These are phyloP conservation scores for Candida suzukii DNA, from an alignment of 805 yeast genomes.

Conservation along the genomic window DNA sequence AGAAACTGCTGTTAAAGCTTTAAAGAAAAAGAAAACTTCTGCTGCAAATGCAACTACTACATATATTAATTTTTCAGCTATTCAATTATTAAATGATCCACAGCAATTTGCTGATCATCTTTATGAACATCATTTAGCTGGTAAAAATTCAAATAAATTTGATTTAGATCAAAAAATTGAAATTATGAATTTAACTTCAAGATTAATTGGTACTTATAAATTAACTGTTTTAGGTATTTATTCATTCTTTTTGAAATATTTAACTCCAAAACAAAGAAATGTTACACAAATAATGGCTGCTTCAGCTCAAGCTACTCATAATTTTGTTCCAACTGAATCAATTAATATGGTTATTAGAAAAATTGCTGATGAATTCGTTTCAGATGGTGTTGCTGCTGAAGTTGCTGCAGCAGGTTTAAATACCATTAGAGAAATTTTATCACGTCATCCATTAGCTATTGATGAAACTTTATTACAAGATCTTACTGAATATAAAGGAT, in stretches of 20 bases:
- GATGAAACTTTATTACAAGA: conserved; percentile 86
- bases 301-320: conserved; percentile 93
- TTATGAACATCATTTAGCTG: conserved; percentile 63
- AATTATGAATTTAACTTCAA: conserved; percentile 78
- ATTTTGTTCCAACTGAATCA: conserved; percentile 93
- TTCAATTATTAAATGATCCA: conserved; percentile 91
- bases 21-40: conserved; percentile 59
- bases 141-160: conserved; percentile 62
- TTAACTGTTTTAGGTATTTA: conserved; percentile 84
- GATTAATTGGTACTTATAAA: conserved; percentile 92
- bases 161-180: conserved; percentile 84
- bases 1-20: conserved; percentile 61
- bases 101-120: conserved; percentile 93
- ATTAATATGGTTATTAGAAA: conserved; percentile 76
- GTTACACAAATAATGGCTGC: conserved; percentile 98
- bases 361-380: conserved; percentile 94
- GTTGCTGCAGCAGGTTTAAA: conserved; percentile 98
- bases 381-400: conserved; percentile 97
- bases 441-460: conserved; percentile 93
- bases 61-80: conserved; percentile 86
- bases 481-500: conserved; percentile 81
- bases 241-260: conserved; percentile 78
- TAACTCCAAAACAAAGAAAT: conserved; percentile 89
- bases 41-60: conserved; percentile 53
- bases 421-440: conserved; percentile 85